phyloP scores from a whole-genome alignment of 345 rosid species.

The Aquilaria sinensis region DNA sequence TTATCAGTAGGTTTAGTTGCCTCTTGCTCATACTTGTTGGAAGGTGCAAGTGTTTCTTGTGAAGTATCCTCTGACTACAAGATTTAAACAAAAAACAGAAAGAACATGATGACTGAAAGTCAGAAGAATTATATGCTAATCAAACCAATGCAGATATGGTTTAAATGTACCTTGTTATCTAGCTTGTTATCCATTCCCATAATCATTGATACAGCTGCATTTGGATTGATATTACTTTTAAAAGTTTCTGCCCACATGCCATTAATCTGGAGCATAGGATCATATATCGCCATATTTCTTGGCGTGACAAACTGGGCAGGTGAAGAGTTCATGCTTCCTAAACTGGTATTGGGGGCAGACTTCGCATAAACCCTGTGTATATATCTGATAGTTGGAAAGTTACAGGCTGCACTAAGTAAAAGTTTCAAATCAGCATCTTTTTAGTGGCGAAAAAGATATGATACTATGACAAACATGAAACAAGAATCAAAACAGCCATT shows the following conservation, averaged over 20 bases:
- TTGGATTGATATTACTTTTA: constrained; percentile 43
- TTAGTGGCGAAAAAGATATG: constrained; percentile 1
- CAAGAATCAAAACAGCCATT: background rate
- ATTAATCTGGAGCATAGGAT: constrained; percentile 51
- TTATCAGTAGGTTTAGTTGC: constrained; percentile 68
- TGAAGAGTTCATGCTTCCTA: constrained; percentile 65
- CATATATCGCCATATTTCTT: constrained; percentile 68
- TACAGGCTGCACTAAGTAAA: background rate
- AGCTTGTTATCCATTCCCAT: constrained; percentile 45
- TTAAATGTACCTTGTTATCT: constrained; percentile 55
- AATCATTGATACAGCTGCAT: constrained; percentile 37
- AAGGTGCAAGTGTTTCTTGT: constrained; percentile 46
- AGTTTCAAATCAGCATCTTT: too few relatives aligned
- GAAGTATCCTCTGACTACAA: constrained; percentile 85
- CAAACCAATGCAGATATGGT: constrained; percentile 9
- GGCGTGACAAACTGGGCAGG: constrained; percentile 68
- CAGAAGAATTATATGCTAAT: background rate
- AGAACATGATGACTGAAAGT: constrained; percentile 6
- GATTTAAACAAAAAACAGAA: constrained; percentile 11
- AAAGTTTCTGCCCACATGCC: constrained; percentile 84
- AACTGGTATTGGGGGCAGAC: constrained; percentile 21
- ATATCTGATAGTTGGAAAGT: constrained; percentile 6
- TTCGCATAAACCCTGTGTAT: constrained; percentile 11
- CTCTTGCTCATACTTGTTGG: constrained; percentile 73
- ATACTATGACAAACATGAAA: background rate